Base-by-base conservation (phyloP, 805 yeast genomes). In the Starmerella stellata region DNA sequence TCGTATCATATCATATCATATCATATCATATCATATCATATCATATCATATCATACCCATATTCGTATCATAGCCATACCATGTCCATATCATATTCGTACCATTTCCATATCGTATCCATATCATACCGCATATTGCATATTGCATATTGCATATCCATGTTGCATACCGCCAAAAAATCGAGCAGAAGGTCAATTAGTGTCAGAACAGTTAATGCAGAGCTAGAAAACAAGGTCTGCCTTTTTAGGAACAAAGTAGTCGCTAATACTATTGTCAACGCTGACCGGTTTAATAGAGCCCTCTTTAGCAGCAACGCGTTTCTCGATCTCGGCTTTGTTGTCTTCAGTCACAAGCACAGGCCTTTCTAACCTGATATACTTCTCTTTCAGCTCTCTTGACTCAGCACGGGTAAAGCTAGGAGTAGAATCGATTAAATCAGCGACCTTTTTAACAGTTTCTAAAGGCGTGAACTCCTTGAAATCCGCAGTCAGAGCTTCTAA, bases 231-330 rank as follows among this genome's bases (percentile, higher is more conserved):
- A 33, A 51, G 44, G 38, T 42, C 48, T 21, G 51, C 49, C 3
- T 47, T 50, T 38, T 39, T 32, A n/a, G 59, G 59, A 13, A 56
- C 47, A 35, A 44, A 56, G 42, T 75, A 60, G 5, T 64, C 59
- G 43, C 71, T 74, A 29, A 75, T 62, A 42, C 56, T 62, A 18
- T 59, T 64, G 39, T 72, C 69, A 54, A 80, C 74, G 68, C 75
- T 80, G 41, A 74, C 67, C 47, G 69, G 68, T 39, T 69, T 62
- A 13, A 68, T 62, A 30, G 64, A 56, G 16, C 70, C 64, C 19
- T 66, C 64, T 50, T 72, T 72, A 42, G 69, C 69, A 42, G 57
- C 59, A n/a, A 65, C 61, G 30, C 30, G 52, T 46, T 39, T 41
- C 36, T 52, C 53, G 43, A 51, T 52, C 18, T 48, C 50, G 15